Base-by-base conservation (phyloP, 2,329 filamentous ascomycete genomes). In the Epichloe gansuensis region DNA sequence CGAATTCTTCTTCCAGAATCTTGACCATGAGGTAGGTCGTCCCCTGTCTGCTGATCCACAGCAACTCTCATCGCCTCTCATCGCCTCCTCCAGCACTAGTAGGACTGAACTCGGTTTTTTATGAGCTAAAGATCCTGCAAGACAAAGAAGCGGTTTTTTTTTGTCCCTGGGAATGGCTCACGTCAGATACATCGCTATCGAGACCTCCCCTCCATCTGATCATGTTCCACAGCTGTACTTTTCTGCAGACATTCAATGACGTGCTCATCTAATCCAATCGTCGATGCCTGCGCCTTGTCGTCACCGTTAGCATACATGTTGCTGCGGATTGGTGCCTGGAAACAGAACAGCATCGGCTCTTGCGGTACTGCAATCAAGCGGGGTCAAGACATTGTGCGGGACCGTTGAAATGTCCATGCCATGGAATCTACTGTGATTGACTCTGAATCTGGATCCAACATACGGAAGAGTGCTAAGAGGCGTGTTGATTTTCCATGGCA, bases 291-390 rank as follows among this genome's bases (percentile, higher is more conserved):
- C 8, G 7, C 34, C 8, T 6, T 23, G 23, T 23, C 21, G 15
- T 27, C 47, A 62, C 62, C 8, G 56, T 54, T 1, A 4, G 42
- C 15, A 21, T 17, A 45, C 2, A 48, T 36, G 23, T 53, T 58
- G 3, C 58, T 47, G 9, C 60, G 61, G 48, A 71, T 64, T 23
- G 2, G 64, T 68, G 31, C 67, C 70, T 1, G 68, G 68, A 3
- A 77, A 60, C 56, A 77, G 72, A 60, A 60, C 56, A 77, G 72
- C 9, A 74, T 67, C 0, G 73, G 61, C 8, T 79, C 74, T 59
- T 80, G 76, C 0, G 71, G 23, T 23, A 23, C 23, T 23, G 23
- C 23, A 23, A 23, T 23, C 23, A 23, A 23, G 23, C 23, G 23
- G 23, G 23, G 23, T 23, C 23, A 23, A 23, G 23, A 23, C 23